These are phyloP conservation scores for Evansstolkia leycettana DNA, from an alignment of 495 filamentous ascomycete species.

Conservation along the genomic window DNA sequence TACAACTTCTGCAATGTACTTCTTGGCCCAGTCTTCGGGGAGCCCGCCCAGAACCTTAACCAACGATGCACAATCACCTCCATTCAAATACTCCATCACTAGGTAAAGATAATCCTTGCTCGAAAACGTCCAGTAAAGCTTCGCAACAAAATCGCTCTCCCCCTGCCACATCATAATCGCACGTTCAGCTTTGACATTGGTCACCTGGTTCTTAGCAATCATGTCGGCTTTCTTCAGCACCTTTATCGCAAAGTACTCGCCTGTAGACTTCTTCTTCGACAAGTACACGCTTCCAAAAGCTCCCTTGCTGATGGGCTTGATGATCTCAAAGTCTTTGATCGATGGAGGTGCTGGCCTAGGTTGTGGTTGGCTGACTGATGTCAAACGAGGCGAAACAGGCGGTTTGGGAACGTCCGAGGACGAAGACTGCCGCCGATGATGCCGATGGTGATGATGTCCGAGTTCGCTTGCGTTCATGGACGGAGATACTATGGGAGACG, in stretches of 20 bases:
- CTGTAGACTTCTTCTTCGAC: constrained; percentile 95
- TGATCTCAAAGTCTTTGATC: constrained; percentile 98
- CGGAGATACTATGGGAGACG: constrained; percentile 82
- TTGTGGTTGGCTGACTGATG: constrained; percentile 53
- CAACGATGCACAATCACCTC: constrained; percentile 90
- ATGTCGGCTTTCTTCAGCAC: constrained; percentile 98
- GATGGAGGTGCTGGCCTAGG: constrained; percentile 81
- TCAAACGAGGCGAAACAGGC: constrained; percentile 71
- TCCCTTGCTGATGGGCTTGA: constrained; percentile 98
- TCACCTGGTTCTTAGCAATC: constrained; percentile 99
- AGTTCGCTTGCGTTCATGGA: constrained; percentile 73
- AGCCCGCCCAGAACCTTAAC: constrained; percentile 87
- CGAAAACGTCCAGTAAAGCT: constrained; percentile 98
- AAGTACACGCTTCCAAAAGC: constrained; percentile 97
- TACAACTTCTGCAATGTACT: constrained; percentile 91
- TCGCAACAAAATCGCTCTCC: constrained; percentile 97
- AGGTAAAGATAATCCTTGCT: constrained; percentile 98
- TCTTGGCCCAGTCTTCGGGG: constrained; percentile 94
- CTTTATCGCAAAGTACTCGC: constrained; percentile 97
- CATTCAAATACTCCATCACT: constrained; percentile 98
- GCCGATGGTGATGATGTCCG: constrained; percentile 42
- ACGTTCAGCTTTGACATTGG: constrained; percentile 94
- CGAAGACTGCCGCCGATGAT: constrained; percentile 89
- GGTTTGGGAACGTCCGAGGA: constrained; percentile 57
- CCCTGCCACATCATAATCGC: constrained; percentile 99